phyloP scores from a whole-genome alignment of 305 asterid species.

The Solanum hybrid region DNA sequence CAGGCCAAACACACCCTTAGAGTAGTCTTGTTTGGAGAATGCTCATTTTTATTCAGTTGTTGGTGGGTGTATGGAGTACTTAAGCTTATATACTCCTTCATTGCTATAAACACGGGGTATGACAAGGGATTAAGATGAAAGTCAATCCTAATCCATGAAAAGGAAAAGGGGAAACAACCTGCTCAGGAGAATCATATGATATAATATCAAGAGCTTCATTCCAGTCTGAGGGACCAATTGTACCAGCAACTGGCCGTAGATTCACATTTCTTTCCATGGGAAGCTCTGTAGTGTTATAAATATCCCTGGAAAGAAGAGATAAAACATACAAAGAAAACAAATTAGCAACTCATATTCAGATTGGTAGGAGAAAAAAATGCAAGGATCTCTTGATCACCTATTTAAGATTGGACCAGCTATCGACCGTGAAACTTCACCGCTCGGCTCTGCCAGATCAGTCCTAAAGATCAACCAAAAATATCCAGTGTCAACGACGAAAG shows the following conservation, averaged over 20 bases:
- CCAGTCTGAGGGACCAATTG: constrained; percentile 84
- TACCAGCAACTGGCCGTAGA: constrained; percentile 41
- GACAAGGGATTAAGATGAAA: background rate
- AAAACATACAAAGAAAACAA: constrained; percentile 1
- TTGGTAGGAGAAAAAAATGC: background rate
- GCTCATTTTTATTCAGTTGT: background rate
- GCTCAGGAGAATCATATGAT: constrained; percentile 85
- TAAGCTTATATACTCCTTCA: background rate
- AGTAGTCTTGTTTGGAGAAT: background rate
- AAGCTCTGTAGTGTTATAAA: constrained; percentile 52
- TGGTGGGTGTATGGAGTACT: background rate
- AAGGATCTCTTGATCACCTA: constrained; percentile 33
- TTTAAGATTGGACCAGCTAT: constrained; percentile 46
- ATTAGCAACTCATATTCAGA: constrained; percentile 1
- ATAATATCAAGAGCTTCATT: constrained; percentile 88
- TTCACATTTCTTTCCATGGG: constrained; percentile 54
- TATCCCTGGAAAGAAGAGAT: constrained; percentile 47
- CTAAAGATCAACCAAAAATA: constrained; percentile 30
- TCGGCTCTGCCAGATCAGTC: constrained; percentile 86
- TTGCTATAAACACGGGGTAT: background rate
- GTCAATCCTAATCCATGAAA: background rate
- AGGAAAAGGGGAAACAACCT: constrained; percentile 38
- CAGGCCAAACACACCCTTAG: background rate
- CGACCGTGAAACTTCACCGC: constrained; percentile 79
- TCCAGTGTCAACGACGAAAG: constrained; percentile 4